Evolutionary conservation across 768 basidiomycete species (phyloP).

Genomic region (Exidia glandulosa): DNA sequence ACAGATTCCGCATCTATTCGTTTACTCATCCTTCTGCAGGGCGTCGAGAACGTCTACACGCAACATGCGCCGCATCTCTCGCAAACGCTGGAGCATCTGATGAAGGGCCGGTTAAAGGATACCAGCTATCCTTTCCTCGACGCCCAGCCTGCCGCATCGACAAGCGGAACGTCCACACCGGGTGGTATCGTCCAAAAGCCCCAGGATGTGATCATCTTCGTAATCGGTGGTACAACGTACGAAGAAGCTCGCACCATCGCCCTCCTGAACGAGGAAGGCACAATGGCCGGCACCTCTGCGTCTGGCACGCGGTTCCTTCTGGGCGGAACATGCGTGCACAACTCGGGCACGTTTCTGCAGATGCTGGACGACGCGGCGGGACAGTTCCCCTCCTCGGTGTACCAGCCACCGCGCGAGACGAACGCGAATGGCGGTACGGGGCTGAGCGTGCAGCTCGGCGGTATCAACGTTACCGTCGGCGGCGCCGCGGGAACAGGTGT

Average conservation of each 20-base stretch:
- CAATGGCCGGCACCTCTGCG: conserved; percentile 36
- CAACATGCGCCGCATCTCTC: conserved; percentile 91
- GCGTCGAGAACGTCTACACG: conserved; percentile 98
- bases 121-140: conserved; percentile 83
- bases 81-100: conserved; percentile 81
- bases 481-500: conserved; percentile 74
- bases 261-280: conserved; percentile 70
- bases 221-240: conserved; percentile 94
- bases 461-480: conserved; percentile 90
- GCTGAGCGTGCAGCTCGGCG: conserved; percentile 85
- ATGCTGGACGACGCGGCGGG: conserved; percentile 71
- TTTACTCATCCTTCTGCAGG: conserved; percentile 34
- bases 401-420: conserved; percentile 67
- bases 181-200: conserved; percentile 35
- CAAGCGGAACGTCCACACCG: conserved; percentile 59
- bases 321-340: conserved; percentile 92
- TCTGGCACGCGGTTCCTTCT: conserved; percentile 70
- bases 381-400: conserved; percentile 52
- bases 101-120: conserved; percentile 79
- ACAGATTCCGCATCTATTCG: background rate
- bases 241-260: conserved; percentile 85
- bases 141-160: conserved; percentile 30
- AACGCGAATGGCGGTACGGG: conserved; percentile 44
- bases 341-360: conserved; percentile 85
- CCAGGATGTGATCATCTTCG: conserved; percentile 93